Evolutionary conservation across 805 yeast species (phyloP).

Genomic region (Wickerhamiella domercqiae): DNA sequence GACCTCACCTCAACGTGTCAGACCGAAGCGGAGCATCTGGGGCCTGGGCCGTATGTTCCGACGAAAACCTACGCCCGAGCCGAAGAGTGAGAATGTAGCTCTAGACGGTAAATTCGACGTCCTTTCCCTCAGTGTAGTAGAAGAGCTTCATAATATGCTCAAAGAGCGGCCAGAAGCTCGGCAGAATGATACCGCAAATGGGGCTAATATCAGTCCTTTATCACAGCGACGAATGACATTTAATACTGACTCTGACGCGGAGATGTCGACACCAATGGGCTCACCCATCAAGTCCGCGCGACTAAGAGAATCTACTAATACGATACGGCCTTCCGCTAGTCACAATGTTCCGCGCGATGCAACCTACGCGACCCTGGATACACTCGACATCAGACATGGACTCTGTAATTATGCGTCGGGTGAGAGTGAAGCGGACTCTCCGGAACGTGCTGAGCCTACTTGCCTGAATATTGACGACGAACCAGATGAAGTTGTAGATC

Average conservation of each 20-base stretch:
- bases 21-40: conserved; percentile 2
- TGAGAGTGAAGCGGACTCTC: conserved; percentile 3
- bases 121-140: conserved; percentile 21
- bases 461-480: too few species aligned
- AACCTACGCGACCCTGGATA: conserved; percentile 4
- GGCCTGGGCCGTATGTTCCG: background rate
- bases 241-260: background rate
- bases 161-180: background rate
- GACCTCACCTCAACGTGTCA: conserved; percentile 10
- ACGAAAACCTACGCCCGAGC: conserved; percentile 1
- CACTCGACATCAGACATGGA: conserved; percentile 2
- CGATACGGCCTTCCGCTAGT: background rate
- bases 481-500: too few species aligned
- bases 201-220: too few species aligned
- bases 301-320: conserved; percentile 5
- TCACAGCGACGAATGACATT: background rate
- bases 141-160: conserved; percentile 17
- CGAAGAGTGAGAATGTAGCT: conserved; percentile 6
- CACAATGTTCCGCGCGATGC: too few species aligned
- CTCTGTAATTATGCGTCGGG: conserved; percentile 1
- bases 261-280: conserved; percentile 11
- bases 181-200: too few species aligned
- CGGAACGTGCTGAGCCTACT: too few species aligned
- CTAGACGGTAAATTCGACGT: conserved; percentile 20
- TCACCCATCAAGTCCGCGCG: conserved; percentile 8